Evolutionary conservation across 306 rosid species (phyloP), one percentile per base, ranked within the genome.

Genomic region (Inga oerstediana): DNA sequence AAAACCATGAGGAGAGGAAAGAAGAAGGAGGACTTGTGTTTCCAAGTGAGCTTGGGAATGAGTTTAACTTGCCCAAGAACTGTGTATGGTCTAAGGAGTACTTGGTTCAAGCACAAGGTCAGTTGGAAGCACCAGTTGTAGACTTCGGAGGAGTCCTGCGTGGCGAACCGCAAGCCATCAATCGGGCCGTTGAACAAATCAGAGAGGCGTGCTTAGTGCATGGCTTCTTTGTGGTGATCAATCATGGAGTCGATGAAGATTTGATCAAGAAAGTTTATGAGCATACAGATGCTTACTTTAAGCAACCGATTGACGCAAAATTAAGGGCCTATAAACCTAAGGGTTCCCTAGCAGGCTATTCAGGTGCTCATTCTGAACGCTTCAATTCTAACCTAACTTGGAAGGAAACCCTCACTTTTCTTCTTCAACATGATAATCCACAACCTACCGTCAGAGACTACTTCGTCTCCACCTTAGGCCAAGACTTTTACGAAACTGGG

Each of bases 321-420:
- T 1, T 41, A 9, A 87, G 59, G 73, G 82, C 85, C 13, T 51
- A 45, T 39, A 85, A 85, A 72, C 2, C 1, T 7, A 85, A 90
- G 3, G 89, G 84, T 10, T 48, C 84, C 37, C 46, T 84, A 58
- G 85, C 83, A 86, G 97, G 97, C 0, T 94, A 90, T 62, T 91
- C 97, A 0, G 91, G 91, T 45, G 93, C 93, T 2, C 97, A 93
- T 82, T 87, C 91, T 52, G 86, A 91, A n/a, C n/a, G n/a, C n/a
- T n/a, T n/a, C n/a, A n/a, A n/a, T n/a, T n/a, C n/a, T n/a, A n/a
- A n/a, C n/a, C 79, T 91, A 10, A 97, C 97, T 0, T 94, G 97
- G 98, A 94, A 93, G 65, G 97, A 94, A 82, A 90, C 98, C 32
- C 77, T 94, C 37, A 89, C 98, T 58, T 94, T 93, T 64, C 88